phyloP scores from a whole-genome alignment of 208 protist genomes.

The Crithidia expoeki region DNA sequence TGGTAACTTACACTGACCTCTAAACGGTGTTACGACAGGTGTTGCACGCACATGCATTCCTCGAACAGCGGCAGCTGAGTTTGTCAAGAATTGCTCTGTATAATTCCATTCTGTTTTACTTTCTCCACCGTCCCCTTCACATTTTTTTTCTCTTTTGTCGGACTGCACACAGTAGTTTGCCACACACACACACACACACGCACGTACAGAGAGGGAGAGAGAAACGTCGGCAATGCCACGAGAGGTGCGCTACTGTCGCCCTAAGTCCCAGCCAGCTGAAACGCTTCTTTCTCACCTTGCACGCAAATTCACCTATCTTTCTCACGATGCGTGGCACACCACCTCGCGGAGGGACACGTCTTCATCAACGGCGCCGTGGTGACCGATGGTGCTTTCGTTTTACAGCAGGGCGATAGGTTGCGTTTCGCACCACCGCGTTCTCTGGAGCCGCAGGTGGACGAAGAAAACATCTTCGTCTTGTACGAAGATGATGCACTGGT shows the following conservation, averaged over 20 bases:
- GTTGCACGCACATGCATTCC: no score
- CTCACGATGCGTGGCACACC: slow-evolving; percentile 50
- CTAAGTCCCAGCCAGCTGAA: slow-evolving; percentile 48
- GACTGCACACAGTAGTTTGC: no score
- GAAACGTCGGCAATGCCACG: slow-evolving; percentile 45
- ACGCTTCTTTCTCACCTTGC: slow-evolving; percentile 54
- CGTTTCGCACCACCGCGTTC: slow-evolving; percentile 69
- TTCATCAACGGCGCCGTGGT: slow-evolving; percentile 33
- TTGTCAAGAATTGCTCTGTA: no score
- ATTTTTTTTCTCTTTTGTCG: no score
- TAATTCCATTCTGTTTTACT: no score
- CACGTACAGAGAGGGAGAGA: not conserved
- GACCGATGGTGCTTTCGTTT: slow-evolving; percentile 23
- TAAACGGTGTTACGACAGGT: no score
- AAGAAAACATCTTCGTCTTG: slow-evolving; percentile 52
- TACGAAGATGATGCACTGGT: slow-evolving; percentile 62
- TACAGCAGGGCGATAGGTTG: slow-evolving; percentile 65
- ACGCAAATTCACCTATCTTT: slow-evolving; percentile 65
- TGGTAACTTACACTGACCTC: no score
- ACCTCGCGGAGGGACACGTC: slow-evolving; percentile 58
- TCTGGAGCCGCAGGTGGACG: slow-evolving; percentile 75
- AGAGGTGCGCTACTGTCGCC: slow-evolving; percentile 63
- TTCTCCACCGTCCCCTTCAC: no score
- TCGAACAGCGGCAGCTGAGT: no score
- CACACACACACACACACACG: no score